A percentile compares a stretch with the other conserved stretches of the same genome.
These are phyloP conservation scores for Thalassiosira livingstoniorum DNA, from an alignment of 352 stramenopile genomes.

Conservation along the genomic window DNA sequence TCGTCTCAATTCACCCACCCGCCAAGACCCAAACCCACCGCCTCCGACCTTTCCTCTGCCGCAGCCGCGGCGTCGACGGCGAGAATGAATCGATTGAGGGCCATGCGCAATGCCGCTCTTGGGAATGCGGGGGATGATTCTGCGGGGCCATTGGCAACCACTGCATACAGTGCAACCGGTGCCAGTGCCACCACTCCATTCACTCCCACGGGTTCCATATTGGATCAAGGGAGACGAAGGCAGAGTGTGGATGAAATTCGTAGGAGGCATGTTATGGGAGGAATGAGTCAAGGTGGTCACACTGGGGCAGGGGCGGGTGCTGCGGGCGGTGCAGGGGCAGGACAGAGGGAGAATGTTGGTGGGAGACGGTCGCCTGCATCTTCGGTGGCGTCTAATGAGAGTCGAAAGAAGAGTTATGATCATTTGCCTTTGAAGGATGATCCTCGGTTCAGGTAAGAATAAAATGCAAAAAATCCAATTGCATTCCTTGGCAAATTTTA, in stretches of 20 bases:
- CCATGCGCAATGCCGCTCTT: conserved; percentile 11
- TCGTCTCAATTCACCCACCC: background rate
- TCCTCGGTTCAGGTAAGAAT: background rate
- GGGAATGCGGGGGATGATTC: background rate
- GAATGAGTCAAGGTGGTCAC: background rate
- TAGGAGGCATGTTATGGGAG: background rate
- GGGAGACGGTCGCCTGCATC: background rate
- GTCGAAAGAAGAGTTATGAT: conserved; percentile 33
- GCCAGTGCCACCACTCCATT: background rate
- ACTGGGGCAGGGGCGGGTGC: background rate
- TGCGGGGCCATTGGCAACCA: background rate
- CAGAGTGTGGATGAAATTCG: conserved; percentile 54
- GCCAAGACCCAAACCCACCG: background rate
- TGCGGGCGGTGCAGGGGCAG: too few relatives aligned
- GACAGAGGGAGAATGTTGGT: too few relatives aligned
- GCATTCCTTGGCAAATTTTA: too few relatives aligned
- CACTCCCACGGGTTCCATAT: background rate
- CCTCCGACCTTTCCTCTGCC: conserved; percentile 38
- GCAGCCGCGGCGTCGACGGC: conserved; percentile 39
- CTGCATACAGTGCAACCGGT: too few relatives aligned
- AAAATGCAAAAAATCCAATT: too few relatives aligned
- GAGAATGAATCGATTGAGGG: conserved; percentile 41
- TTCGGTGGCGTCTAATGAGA: background rate
- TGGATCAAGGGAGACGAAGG: conserved; percentile 31
- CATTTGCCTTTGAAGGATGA: conserved; percentile 51